Base-by-base conservation (phyloP, 352 stramenopile genomes). In the Globisporangium paroecandrum region DNA sequence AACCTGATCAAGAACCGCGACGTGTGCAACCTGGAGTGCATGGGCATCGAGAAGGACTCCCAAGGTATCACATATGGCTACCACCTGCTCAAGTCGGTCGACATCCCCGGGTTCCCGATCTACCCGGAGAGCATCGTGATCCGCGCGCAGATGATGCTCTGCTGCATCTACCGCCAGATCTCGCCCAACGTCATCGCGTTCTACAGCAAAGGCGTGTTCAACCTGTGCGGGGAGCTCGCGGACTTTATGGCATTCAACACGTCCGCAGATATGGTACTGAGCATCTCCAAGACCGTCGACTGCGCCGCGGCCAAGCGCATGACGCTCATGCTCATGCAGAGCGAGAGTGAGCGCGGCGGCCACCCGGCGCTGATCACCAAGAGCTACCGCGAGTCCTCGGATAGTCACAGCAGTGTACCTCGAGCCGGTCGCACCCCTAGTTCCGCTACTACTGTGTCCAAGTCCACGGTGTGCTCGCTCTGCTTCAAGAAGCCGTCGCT, bases 171-270 rank as follows among this genome's bases (percentile, higher is more conserved):
- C 54, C 78, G 82, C 0, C 78, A 90, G 56, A 32, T 80, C 22
- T 60, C 69, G 6, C 71, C 78, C 0, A 72, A 71, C 36, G 58
- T 71, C 3, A 79, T 90, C 13, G 61, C 71, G 18, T 74, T 81
- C 57, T 90, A 86, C 55, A 75, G 73, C 54, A 89, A 86, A 36
- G 82, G 82, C 10, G 77, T 85, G 65, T 77, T 87, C 51, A 72
- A 89, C 64, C 63, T 87, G 4, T 73, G 76, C 4, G 82, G 78
- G 2, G 71, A 83, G 9, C 67, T 86, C 4, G 67, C 78, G 0
- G 68, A 79, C 2, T 73, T 82, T 15, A 63, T 88, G 3, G 70
- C 79, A 20, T 83, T 77, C 71, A 82, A 70, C 69, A 80, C 76
- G 10, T 81, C 77, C 0, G 77, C 70, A 0, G 72, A 79, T 5